A percentile compares a stretch with the other conserved stretches of the same genome.
Evolutionary conservation across 148 eudicot genomes (phyloP).

Genomic region (Amaranthus palmeri): DNA sequence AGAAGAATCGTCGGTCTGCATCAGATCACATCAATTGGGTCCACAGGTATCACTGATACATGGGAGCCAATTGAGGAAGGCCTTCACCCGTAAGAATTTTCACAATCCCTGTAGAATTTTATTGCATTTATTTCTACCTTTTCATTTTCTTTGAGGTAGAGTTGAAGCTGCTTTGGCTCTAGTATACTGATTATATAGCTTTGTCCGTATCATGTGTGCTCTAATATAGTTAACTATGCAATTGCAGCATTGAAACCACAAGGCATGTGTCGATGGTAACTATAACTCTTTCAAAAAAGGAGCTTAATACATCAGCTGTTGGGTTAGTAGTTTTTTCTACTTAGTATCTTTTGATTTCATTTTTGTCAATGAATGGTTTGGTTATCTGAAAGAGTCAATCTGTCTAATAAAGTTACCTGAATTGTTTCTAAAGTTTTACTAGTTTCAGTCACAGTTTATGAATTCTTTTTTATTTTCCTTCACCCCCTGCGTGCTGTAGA

Average conservation of each 20-base stretch:
- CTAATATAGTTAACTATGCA: slow-evolving; percentile 1
- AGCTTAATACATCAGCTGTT: slow-evolving; percentile 7
- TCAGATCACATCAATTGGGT: slow-evolving; percentile 77
- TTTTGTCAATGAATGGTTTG: no score
- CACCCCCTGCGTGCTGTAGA: no score
- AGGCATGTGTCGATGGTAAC: slow-evolving; percentile 94
- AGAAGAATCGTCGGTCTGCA: slow-evolving; percentile 90
- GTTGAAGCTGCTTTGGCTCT: no score
- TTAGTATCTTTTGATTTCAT: no score
- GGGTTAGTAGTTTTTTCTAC: no score
- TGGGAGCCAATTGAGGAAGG: slow-evolving; percentile 99
- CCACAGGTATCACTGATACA: slow-evolving; percentile 82
- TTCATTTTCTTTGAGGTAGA: background rate
- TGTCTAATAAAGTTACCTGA: no score
- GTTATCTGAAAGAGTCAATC: no score
- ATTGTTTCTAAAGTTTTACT: no score
- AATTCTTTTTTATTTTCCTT: no score
- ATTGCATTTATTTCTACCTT: background rate
- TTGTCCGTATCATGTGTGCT: background rate
- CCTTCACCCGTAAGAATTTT: slow-evolving; percentile 70
- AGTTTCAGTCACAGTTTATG: no score
- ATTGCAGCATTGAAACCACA: slow-evolving; percentile 71
- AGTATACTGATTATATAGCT: no score
- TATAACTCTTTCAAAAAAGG: slow-evolving; percentile 63
- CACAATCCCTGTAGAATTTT: background rate